Evolutionary conservation across 2,329 filamentous ascomycete genomes (phyloP), one percentile per base, ranked within the genome.

Genomic region (Sphaerulina populicola): DNA sequence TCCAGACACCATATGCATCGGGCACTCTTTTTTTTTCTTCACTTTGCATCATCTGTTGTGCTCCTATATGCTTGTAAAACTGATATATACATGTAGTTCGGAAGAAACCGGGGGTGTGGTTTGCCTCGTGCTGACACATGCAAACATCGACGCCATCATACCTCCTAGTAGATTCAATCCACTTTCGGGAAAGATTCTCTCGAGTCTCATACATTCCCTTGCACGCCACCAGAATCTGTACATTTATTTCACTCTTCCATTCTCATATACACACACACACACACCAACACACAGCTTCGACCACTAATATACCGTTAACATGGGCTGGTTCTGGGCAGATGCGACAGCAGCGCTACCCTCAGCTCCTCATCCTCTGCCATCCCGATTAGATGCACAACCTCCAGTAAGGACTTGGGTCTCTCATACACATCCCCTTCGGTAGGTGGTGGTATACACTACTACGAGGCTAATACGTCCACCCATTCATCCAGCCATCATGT

Each of bases 261-360:
- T 11, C 10, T 36, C 39, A 18, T 4, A n/a, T n/a, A 39, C 33
- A 5, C 7, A 14, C 33, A 10, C 30, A 8, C 9, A n/a, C 8
- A n/a, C 18, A 10, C 18, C 18, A 18, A 18, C 18, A 18, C 18
- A 18, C 18, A 18, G 18, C 18, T 18, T 18, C 18, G 18, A 18
- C 18, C 18, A 15, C 36, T 14, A 12, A 10, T 15, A 37, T 11
- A 36, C 27, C 35, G 47, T 49, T 31, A 68, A 15, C 40, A 85
- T 85, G 82, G 82, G 82, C 63, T 85, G 81, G 81, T 85, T 85
- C 62, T 85, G 82, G 82, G 79, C 81, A 70, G 80, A 84, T 54
- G 63, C 71, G 15, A 66, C 68, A 48, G 59, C 72, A 11, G 66
- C 67, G 49, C 57, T 7, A 27, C 23, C 23, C 23, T 27, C 58